A percentile compares a stretch with the other conserved stretches of the same genome.
Conservation (phyloP, 805 yeast species). For the Pichia nanzhaoensis region DNA sequence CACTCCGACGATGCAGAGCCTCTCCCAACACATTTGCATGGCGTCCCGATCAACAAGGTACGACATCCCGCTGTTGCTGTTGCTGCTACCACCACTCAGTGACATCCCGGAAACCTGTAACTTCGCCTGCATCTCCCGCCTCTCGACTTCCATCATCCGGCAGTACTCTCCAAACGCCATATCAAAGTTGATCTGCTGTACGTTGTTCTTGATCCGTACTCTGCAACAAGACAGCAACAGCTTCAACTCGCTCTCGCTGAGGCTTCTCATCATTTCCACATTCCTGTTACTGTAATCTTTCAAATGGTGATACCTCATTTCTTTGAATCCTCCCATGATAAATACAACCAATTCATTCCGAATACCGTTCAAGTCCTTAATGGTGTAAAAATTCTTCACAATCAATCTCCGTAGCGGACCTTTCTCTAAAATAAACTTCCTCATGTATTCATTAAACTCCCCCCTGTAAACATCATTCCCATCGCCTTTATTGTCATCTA, state of each 20-base stretch:
- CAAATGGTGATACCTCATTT: conserved; percentile 8
- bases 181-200: conserved; percentile 65
- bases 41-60: conserved; percentile 10
- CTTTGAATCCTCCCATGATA: conserved; percentile 19
- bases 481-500: conserved; percentile 18
- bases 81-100: conserved; percentile 2
- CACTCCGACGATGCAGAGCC: too few relatives aligned
- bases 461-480: background rate
- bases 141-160: conserved; percentile 42
- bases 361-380: conserved; percentile 50
- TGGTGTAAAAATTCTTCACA: conserved; percentile 47
- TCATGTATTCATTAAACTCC: conserved; percentile 33
- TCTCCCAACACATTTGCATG: conserved; percentile 18
- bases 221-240: conserved; percentile 72
- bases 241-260: conserved; percentile 68
- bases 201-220: conserved; percentile 50
- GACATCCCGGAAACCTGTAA: conserved; percentile 15
- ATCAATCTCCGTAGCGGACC: conserved; percentile 33
- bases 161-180: conserved; percentile 71
- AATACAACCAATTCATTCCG: conserved; percentile 39
- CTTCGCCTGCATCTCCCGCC: conserved; percentile 27
- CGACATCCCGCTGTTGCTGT: background rate
- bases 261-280: conserved; percentile 25
- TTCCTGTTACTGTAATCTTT: conserved; percentile 13
- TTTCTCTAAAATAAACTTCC: conserved; percentile 18